Percentiles rank a stretch among this genome's conserved stretches.
Evolutionary conservation across 2,329 filamentous ascomycete genomes (phyloP).

Genomic region (Aspergillus novofumigatus): DNA sequence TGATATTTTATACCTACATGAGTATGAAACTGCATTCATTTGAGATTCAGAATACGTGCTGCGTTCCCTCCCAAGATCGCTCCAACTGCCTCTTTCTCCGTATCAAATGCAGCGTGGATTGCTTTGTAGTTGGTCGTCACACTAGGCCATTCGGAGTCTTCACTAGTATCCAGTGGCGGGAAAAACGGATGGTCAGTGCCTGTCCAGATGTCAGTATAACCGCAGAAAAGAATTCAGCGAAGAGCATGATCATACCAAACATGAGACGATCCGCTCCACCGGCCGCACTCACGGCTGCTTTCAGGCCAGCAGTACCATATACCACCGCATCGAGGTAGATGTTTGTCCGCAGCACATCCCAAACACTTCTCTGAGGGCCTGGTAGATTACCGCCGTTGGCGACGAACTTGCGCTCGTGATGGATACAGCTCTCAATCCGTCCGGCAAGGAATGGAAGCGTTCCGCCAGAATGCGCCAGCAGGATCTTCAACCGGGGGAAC

Average conservation of each 20-base stretch:
- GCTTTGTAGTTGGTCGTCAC: slow-evolving; percentile 46
- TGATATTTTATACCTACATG: neutral
- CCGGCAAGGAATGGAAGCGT: slow-evolving; percentile 86
- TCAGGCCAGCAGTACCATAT: slow-evolving; percentile 55
- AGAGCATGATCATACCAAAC: slow-evolving; percentile 28
- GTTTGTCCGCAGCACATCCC: slow-evolving; percentile 67
- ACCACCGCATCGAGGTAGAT: slow-evolving; percentile 74
- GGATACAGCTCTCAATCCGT: slow-evolving; percentile 79
- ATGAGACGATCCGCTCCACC: slow-evolving; percentile 37
- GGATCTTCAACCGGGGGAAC: slow-evolving; percentile 63
- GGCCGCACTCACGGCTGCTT: slow-evolving; percentile 72
- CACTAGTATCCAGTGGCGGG: slow-evolving; percentile 34
- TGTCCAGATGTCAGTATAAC: slow-evolving; percentile 13
- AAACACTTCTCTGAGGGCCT: slow-evolving; percentile 55
- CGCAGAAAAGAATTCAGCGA: neutral
- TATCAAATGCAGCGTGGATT: slow-evolving; percentile 35
- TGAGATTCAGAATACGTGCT: slow-evolving; percentile 38
- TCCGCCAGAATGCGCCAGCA: slow-evolving; percentile 84
- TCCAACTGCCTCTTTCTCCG: slow-evolving; percentile 26
- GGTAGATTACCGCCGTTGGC: slow-evolving; percentile 58
- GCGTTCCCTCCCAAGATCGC: slow-evolving; percentile 44
- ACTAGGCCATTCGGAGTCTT: slow-evolving; percentile 41
- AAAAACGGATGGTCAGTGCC: slow-evolving; percentile 46
- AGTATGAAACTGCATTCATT: slow-evolving; percentile 7
- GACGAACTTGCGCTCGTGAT: slow-evolving; percentile 74